Conservation (phyloP, 805 yeast genomes). For the Myxozyma kluyveri region DNA sequence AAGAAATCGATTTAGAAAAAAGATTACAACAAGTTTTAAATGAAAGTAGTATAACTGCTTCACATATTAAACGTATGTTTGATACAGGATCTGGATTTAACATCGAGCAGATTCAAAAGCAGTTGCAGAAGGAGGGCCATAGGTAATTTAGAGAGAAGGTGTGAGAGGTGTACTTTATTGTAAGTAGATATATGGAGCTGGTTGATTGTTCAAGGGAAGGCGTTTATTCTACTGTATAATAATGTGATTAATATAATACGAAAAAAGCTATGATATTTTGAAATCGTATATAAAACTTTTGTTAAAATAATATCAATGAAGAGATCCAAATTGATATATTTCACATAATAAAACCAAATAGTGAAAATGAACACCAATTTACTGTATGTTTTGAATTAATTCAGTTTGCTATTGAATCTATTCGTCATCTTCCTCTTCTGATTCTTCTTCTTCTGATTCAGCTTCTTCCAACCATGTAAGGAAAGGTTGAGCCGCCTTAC, state of each 20-base stretch:
- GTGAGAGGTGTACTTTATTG: too few species aligned
- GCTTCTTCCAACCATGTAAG: constrained; percentile 94
- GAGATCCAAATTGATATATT: not conserved
- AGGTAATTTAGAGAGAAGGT: not conserved
- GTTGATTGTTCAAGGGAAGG: too few species aligned
- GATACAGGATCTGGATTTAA: not conserved
- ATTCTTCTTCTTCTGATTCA: constrained; percentile 59
- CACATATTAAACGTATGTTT: constrained; percentile 3
- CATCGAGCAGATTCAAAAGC: constrained; percentile 3
- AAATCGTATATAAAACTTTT: not conserved
- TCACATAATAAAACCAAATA: not conserved
- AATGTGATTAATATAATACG: too few species aligned
- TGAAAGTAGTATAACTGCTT: constrained; percentile 7
- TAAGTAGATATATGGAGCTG: too few species aligned
- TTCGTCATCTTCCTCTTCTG: constrained; percentile 29
- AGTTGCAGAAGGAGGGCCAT: constrained; percentile 5
- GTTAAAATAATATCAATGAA: not conserved
- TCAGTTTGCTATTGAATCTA: constrained; percentile 2
- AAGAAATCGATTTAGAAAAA: not conserved
- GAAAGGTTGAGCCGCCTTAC: constrained; percentile 95
- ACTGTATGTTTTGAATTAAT: not conserved
- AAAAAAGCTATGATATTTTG: too few species aligned
- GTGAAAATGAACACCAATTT: not conserved
- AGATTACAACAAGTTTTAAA: constrained; percentile 1
- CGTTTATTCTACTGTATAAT: too few species aligned